Evolutionary conservation across 2,329 filamentous ascomycete genomes (phyloP).

Genomic region (Alternaria dauci): DNA sequence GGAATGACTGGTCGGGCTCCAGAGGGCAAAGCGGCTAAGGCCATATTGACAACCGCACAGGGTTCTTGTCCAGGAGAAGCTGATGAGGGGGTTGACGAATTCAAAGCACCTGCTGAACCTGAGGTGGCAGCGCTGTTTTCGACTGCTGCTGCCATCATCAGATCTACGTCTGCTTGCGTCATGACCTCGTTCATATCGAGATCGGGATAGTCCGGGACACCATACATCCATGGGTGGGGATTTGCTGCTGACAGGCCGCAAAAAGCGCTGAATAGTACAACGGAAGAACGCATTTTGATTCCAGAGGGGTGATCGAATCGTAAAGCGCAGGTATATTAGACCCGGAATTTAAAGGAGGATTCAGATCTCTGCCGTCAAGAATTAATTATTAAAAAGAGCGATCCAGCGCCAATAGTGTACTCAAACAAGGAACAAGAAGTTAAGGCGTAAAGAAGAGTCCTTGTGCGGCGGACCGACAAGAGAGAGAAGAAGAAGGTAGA

Average conservation of each 20-base stretch:
- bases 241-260: constrained; percentile 32
- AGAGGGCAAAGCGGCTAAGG: constrained; percentile 35
- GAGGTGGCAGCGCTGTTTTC: constrained; percentile 23
- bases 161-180: constrained; percentile 33
- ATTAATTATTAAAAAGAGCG: constrained; percentile 28
- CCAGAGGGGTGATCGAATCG: not conserved
- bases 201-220: constrained; percentile 41
- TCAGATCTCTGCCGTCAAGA: not conserved
- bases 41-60: constrained; percentile 43
- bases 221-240: constrained; percentile 45
- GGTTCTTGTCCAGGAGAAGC: constrained; percentile 38
- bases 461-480: not conserved
- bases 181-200: constrained; percentile 40
- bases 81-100: constrained; percentile 25
- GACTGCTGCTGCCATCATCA: constrained; percentile 23
- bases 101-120: constrained; percentile 24
- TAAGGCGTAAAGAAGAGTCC: not conserved
- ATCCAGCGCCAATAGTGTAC: constrained; percentile 27
- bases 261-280: constrained; percentile 31
- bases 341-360: not conserved
- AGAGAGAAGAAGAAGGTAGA: constrained; percentile 9
- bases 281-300: constrained; percentile 30
- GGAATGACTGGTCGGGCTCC: constrained; percentile 41
- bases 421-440: constrained; percentile 5
- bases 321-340: not conserved